Conservation (phyloP, 345 rosid genomes). For the Lagerstroemia speciosa region DNA sequence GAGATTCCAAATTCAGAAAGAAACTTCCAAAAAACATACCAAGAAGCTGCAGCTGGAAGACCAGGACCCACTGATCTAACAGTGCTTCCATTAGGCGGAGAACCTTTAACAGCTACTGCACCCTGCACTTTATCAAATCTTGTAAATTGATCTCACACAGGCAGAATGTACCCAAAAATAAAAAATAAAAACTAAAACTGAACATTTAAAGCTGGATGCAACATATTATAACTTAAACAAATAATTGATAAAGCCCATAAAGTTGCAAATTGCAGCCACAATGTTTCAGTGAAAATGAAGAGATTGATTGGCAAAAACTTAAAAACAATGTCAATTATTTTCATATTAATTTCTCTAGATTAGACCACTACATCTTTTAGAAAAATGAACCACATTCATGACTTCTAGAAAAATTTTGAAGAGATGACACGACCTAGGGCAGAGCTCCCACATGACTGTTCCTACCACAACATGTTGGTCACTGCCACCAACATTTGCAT, state of each 20-base stretch:
- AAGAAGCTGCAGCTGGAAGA: slow-evolving; percentile 88
- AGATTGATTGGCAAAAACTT: neutral
- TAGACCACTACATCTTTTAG: neutral
- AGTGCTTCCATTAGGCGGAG: slow-evolving; percentile 58
- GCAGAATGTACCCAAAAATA: neutral
- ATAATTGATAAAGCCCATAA: neutral
- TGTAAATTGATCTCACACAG: too few relatives aligned
- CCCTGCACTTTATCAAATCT: slow-evolving; percentile 25
- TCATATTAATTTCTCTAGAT: neutral
- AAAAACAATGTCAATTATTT: neutral
- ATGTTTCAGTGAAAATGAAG: neutral
- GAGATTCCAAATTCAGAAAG: neutral
- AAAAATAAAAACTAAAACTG: neutral
- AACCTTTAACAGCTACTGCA: slow-evolving; percentile 28
- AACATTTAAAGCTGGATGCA: neutral
- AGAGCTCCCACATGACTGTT: neutral
- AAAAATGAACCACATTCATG: neutral
- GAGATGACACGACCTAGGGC: neutral
- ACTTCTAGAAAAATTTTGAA: neutral
- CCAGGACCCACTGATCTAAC: slow-evolving; percentile 34
- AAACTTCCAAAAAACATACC: slow-evolving; percentile 30
- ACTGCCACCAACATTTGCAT: neutral
- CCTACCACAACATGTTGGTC: neutral
- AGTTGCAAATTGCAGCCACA: neutral
- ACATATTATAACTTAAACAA: neutral